Conservation (phyloP, 116 monocot genomes). For the Posidonia oceanica region DNA sequence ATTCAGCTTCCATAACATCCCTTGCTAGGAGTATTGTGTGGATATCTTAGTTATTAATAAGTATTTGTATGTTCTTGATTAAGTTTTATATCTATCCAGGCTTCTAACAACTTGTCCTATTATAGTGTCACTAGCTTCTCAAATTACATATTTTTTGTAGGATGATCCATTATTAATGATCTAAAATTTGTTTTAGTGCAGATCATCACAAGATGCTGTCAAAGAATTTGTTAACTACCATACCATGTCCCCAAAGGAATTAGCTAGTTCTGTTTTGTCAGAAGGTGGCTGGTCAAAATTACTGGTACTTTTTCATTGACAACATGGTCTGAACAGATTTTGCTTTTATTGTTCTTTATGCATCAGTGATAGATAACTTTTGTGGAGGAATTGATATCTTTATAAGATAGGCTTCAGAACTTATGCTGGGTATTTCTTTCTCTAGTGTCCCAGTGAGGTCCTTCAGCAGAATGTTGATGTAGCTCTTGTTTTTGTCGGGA, state of each 20-base stretch:
- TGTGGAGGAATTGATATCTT: background rate
- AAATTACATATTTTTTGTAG: background rate
- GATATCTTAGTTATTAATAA: too few species aligned
- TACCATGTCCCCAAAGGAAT: constrained; percentile 50
- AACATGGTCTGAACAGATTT: background rate
- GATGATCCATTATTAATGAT: background rate
- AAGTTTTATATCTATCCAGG: too few species aligned
- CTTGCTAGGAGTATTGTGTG: too few species aligned
- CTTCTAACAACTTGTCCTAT: too few species aligned
- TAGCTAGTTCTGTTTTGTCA: constrained; percentile 59
- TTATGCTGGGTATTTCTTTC: background rate
- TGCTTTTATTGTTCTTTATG: background rate
- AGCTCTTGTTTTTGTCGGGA: constrained; percentile 60
- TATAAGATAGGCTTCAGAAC: background rate
- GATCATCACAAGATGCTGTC: constrained; percentile 27
- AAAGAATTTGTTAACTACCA: constrained; percentile 60
- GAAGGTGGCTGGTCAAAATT: constrained; percentile 89
- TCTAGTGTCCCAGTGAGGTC: constrained; percentile 11
- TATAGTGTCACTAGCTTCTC: background rate
- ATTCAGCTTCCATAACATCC: too few species aligned
- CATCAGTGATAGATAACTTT: background rate
- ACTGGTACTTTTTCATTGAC: constrained; percentile 34
- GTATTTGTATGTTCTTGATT: too few species aligned
- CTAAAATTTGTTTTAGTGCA: constrained; percentile 15
- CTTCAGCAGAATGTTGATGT: constrained; percentile 30